These are phyloP conservation scores for Pezicula radicicola DNA, from an alignment of 2,329 filamentous ascomycete genomes.

Conservation along the genomic window DNA sequence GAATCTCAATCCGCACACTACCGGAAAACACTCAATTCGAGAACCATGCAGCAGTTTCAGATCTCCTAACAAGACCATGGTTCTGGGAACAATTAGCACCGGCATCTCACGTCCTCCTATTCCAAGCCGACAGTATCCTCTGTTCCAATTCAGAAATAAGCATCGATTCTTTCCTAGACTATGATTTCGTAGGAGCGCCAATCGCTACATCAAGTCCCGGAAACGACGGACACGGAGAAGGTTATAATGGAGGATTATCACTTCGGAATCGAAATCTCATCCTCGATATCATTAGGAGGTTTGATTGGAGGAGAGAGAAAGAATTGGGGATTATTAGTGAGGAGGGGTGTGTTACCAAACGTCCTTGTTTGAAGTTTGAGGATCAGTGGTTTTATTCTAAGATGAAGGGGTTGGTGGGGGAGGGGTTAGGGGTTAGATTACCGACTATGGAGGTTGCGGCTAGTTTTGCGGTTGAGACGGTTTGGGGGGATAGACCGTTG, in stretches of 20 bases:
- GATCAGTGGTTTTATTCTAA: constrained; percentile 18
- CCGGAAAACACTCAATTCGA: background rate
- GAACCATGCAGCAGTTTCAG: constrained; percentile 10
- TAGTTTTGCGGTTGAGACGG: constrained; percentile 5
- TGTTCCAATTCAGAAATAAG: constrained; percentile 16
- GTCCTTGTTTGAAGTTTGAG: constrained; percentile 16
- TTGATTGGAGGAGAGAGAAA: background rate
- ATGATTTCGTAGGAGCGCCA: constrained; percentile 26
- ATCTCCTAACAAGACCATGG: constrained; percentile 18
- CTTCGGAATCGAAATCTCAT: constrained; percentile 27
- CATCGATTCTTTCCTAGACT: constrained; percentile 21
- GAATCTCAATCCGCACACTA: background rate
- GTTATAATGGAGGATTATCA: constrained; percentile 29
- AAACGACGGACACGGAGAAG: constrained; percentile 6
- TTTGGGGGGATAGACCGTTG: background rate
- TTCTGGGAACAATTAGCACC: constrained; percentile 21
- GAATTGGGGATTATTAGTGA: background rate
- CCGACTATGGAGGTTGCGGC: constrained; percentile 3
- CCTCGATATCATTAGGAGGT: constrained; percentile 16
- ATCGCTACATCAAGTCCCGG: constrained; percentile 7
- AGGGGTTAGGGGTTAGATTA: background rate
- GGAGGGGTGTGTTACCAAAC: background rate
- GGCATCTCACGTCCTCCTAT: constrained; percentile 19
- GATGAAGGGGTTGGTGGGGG: constrained; percentile 13
- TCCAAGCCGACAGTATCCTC: constrained; percentile 22